These are phyloP conservation scores for Gossypium anomalum DNA, from an alignment of 345 rosid genomes.

Conservation along the genomic window DNA sequence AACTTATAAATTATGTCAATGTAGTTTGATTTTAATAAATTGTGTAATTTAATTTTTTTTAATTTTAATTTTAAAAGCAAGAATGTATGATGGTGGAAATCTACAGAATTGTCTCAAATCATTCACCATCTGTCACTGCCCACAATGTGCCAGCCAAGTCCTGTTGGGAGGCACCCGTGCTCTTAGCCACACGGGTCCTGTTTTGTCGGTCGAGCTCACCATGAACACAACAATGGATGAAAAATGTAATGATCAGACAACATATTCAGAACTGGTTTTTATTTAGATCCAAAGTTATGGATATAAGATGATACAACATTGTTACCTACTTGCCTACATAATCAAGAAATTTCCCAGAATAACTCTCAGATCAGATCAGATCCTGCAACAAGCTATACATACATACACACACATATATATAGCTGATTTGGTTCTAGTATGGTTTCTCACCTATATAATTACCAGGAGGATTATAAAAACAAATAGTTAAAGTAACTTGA, in stretches of 20 bases:
- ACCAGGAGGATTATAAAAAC: slow-evolving; percentile 84
- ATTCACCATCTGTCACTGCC: no score
- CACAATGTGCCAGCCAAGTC: neutral
- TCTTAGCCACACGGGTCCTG: neutral
- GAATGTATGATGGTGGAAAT: no score
- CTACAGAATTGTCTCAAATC: no score
- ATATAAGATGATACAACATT: neutral
- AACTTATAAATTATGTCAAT: no score
- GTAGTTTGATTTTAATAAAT: no score
- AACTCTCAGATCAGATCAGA: slow-evolving; percentile 12
- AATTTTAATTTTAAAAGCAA: no score
- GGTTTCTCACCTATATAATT: slow-evolving; percentile 69
- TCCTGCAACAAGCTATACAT: neutral
- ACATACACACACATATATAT: no score
- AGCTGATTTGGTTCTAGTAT: slow-evolving; percentile 28
- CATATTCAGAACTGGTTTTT: neutral
- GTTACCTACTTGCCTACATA: neutral
- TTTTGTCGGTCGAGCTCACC: neutral
- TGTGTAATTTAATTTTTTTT: no score
- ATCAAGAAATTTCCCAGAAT: neutral
- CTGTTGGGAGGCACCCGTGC: neutral
- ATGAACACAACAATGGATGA: neutral
- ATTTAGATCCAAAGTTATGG: slow-evolving; percentile 1
- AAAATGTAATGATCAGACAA: neutral
- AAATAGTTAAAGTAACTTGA: slow-evolving; percentile 54